Conservation (phyloP, 2,329 filamentous ascomycete species). For the Cadophora gregata region DNA sequence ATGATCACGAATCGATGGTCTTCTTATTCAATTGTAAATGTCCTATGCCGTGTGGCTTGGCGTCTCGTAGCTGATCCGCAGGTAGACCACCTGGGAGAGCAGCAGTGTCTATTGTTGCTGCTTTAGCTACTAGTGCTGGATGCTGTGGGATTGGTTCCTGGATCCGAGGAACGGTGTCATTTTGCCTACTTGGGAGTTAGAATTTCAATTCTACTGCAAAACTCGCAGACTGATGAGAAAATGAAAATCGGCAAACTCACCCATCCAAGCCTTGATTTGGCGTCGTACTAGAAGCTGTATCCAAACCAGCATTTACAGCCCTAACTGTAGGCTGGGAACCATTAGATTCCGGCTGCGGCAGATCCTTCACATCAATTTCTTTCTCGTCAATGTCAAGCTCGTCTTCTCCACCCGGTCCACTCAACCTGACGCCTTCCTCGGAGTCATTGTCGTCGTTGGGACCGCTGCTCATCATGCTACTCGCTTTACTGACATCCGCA, state of each 20-base stretch:
- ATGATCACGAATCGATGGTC: conserved; percentile 30
- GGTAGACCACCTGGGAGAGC: conserved; percentile 50
- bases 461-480: conserved; percentile 61
- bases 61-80: conserved; percentile 44
- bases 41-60: conserved; percentile 35
- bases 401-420: conserved; percentile 40
- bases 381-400: conserved; percentile 24
- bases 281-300: conserved; percentile 42
- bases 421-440: conserved; percentile 38
- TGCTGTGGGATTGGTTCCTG: not conserved
- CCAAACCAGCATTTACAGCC: conserved; percentile 36
- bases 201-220: not conserved
- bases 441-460: conserved; percentile 30
- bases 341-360: conserved; percentile 35
- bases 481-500: conserved; percentile 72
- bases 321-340: conserved; percentile 33
- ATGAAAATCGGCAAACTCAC: conserved; percentile 24
- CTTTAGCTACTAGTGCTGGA: conserved; percentile 27
- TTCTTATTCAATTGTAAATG: conserved; percentile 37
- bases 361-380: conserved; percentile 30
- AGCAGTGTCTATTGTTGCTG: conserved; percentile 41
- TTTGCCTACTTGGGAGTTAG: not conserved
- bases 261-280: conserved; percentile 31
- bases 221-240: not conserved
- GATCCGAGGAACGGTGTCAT: not conserved